A percentile compares a stretch with the other conserved stretches of the same genome.
phyloP scores from a whole-genome alignment of 768 basidiomycete genomes.

The Hydnomerulius pinastri region DNA sequence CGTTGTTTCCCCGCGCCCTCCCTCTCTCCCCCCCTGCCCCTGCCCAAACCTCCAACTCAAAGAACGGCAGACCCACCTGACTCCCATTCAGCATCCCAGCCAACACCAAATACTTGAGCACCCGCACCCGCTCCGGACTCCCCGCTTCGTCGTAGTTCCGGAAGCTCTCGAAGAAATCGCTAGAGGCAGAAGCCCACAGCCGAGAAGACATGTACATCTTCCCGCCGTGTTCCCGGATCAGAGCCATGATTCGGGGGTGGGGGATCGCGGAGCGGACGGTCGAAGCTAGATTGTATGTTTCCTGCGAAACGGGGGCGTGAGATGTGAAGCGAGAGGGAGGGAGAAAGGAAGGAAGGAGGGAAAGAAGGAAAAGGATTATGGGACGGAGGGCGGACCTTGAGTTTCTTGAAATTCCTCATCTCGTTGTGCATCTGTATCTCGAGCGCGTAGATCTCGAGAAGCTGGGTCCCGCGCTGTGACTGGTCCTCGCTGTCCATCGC shows the following conservation, averaged over 20 bases:
- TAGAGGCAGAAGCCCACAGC: conserved; percentile 97
- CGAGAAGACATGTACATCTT: conserved; percentile 99
- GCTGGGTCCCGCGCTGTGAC: conserved; percentile 91
- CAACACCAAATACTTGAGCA: conserved; percentile 95
- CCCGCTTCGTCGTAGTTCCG: conserved; percentile 98
- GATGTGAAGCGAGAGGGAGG: too few species aligned
- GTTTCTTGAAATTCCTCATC: conserved; percentile 91
- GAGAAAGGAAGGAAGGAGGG: neutral
- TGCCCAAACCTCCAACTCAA: too few species aligned
- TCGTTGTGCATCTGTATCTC: conserved; percentile 99
- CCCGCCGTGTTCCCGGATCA: conserved; percentile 98
- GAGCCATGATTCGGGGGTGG: conserved; percentile 97
- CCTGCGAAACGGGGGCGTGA: conserved; percentile 47
- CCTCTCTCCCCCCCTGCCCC: too few species aligned
- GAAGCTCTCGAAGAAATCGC: conserved; percentile 99
- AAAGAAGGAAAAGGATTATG: neutral
- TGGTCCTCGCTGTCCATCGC: conserved; percentile 72
- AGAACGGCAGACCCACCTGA: too few species aligned
- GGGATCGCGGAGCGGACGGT: conserved; percentile 96
- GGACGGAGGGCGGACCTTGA: conserved; percentile 60
- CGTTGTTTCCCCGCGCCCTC: too few species aligned
- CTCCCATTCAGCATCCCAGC: conserved; percentile 98
- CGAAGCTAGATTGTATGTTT: conserved; percentile 97
- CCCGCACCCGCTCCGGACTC: conserved; percentile 94
- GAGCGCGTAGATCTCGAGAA: conserved; percentile 95